Evolutionary conservation across 2,329 filamentous ascomycete species (phyloP), one percentile per base, ranked within the genome.

Genomic region (Coleophoma crateriformis): DNA sequence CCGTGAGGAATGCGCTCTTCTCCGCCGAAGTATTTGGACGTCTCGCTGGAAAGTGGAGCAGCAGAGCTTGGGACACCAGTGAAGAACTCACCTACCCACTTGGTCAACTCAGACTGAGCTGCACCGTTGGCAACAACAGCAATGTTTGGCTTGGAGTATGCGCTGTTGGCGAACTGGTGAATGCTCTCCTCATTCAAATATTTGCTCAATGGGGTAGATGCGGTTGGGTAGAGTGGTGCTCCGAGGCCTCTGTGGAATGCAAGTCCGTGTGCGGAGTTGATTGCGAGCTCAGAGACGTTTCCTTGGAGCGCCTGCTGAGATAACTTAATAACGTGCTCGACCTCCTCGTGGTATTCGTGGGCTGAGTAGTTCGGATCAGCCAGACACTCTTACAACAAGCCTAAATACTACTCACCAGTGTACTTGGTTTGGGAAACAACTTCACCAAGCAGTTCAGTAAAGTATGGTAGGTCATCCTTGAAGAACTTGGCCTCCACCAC

Each of bases 61-160:
- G 78, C 67, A 56, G 76, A 70, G 60, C 75, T 68, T 51, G 85
- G 79, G 45, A 87, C 76, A 52, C 79, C 77, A 68, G 84, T 82
- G 79, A 99, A 97, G 81, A 96, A 96, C 67, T 95, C 84, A 65
- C 84, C 82, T 56, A 95, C 85, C 91, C 92, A 97, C 75, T 94
- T 95, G 64, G 81, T 79, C 58, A 97, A 76, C 55, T 88, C 83
- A 50, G 78, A 74, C 59, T 89, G 78, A 59, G 85, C 84, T 57
- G 90, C 86, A 58, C 94, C 94, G 64, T 95, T 95, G 64, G 88
- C 90, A 58, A 97, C 85, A 56, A 99, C 76, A 54, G 92, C 90
- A 61, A 99, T 86, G 72, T 96, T 96, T 64, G 85, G 75, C 79
- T 95, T 96, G 62, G 84, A 78, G 72, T 94, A 99, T 62, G 87